These are phyloP conservation scores for Verbena officinalis DNA, from an alignment of 257 asterid genomes.

Conservation along the genomic window DNA sequence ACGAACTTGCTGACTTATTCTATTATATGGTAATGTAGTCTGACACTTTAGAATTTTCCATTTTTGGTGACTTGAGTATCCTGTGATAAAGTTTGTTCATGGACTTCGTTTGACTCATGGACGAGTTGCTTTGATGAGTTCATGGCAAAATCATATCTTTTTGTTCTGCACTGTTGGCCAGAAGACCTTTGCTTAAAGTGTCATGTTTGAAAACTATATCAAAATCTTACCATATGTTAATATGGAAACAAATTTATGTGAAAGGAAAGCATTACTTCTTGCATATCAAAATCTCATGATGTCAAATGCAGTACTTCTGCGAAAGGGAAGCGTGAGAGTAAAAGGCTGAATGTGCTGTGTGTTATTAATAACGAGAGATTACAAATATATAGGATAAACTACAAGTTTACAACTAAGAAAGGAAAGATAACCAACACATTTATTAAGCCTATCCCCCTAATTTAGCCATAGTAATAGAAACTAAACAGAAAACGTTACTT, in stretches of 20 bases:
- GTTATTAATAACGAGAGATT: too few species aligned
- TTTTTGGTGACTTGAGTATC: slow-evolving; percentile 29
- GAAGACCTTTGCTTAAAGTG: slow-evolving; percentile 5
- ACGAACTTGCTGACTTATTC: slow-evolving; percentile 1
- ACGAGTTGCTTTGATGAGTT: not conserved
- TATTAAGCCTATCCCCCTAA: too few species aligned
- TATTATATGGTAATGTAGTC: slow-evolving; percentile 19
- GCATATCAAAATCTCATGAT: slow-evolving; percentile 3
- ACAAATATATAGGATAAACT: too few species aligned
- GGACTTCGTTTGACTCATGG: not conserved
- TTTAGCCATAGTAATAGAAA: too few species aligned
- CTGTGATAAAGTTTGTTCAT: slow-evolving; percentile 7
- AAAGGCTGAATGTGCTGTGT: too few species aligned
- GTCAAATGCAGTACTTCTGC: not conserved
- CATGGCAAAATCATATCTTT: slow-evolving; percentile 3
- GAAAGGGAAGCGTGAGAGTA: too few species aligned
- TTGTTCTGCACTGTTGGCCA: not conserved
- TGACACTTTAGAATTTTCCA: not conserved
- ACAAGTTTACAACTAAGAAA: too few species aligned
- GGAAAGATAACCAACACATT: too few species aligned
- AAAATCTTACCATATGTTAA: slow-evolving; percentile 14
- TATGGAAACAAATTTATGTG: slow-evolving; percentile 2
- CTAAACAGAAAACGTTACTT: too few species aligned
- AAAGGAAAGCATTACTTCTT: not conserved
- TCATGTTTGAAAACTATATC: slow-evolving; percentile 13